Evolutionary conservation across 805 yeast genomes (phyloP).

Genomic region (Candida ficus): DNA sequence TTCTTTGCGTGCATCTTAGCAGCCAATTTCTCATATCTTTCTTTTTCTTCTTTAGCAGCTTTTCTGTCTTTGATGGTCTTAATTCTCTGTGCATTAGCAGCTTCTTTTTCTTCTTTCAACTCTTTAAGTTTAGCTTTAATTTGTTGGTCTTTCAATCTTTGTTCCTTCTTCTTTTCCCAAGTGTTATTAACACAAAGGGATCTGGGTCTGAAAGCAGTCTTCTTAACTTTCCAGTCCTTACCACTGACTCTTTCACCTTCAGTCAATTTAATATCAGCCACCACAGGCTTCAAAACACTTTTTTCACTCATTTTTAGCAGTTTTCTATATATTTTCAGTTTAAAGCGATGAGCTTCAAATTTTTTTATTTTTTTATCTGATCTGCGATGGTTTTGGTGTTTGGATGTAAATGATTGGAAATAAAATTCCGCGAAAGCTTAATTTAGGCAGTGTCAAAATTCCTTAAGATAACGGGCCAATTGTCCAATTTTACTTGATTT

Average conservation of each 20-base stretch:
- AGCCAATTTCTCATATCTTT: constrained; percentile 78
- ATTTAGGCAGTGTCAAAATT: background rate
- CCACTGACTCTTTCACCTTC: constrained; percentile 25
- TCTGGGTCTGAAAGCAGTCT: constrained; percentile 61
- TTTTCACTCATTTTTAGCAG: background rate
- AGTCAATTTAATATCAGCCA: background rate
- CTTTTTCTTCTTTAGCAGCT: constrained; percentile 78
- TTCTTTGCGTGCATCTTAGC: constrained; percentile 87
- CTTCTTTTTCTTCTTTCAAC: constrained; percentile 73
- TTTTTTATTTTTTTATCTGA: too few species aligned
- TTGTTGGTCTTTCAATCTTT: constrained; percentile 59
- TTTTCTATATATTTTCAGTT: too few species aligned
- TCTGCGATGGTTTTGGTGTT: constrained; percentile 3
- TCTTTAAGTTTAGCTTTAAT: constrained; percentile 65
- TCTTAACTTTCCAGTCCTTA: constrained; percentile 66
- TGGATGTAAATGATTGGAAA: constrained; percentile 6
- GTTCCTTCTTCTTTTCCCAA: constrained; percentile 65
- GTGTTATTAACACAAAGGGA: constrained; percentile 53
- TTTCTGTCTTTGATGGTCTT: constrained; percentile 65
- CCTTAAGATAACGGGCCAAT: background rate
- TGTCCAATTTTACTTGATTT: too few species aligned
- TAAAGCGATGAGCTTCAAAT: constrained; percentile 8
- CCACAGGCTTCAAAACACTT: background rate
- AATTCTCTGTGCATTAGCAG: constrained; percentile 46
- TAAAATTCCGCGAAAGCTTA: background rate